Evolutionary conservation across 495 filamentous ascomycete genomes (phyloP).

Genomic region (Aspergillus nanangensis): DNA sequence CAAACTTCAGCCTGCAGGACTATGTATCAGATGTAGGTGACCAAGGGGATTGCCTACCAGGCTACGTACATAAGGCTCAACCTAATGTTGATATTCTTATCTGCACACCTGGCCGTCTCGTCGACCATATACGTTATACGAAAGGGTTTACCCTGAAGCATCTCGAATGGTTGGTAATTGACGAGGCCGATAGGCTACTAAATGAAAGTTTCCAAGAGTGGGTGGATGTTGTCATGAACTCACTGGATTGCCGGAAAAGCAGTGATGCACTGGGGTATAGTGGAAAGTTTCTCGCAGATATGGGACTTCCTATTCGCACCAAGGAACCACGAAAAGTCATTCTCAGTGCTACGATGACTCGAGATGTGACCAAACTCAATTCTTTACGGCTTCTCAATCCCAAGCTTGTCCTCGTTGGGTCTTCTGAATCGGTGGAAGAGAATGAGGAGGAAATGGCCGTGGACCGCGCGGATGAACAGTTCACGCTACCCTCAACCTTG

Average conservation of each 20-base stretch:
- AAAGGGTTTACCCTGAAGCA: constrained; percentile 70
- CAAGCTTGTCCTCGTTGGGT: constrained; percentile 65
- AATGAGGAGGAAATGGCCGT: constrained; percentile 21
- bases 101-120: constrained; percentile 85
- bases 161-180: constrained; percentile 82
- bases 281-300: constrained; percentile 31
- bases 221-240: constrained; percentile 67
- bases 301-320: constrained; percentile 32
- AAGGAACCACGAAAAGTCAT: constrained; percentile 64
- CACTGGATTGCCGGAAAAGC: constrained; percentile 47
- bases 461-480: constrained; percentile 25
- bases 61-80: constrained; percentile 56
- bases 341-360: constrained; percentile 90
- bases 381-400: constrained; percentile 69
- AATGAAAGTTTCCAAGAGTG: constrained; percentile 92
- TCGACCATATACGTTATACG: constrained; percentile 84
- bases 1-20: constrained; percentile 42
- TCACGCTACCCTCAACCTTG: constrained; percentile 65
- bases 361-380: constrained; percentile 75
- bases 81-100: constrained; percentile 86
- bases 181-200: constrained; percentile 90
- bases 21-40: constrained; percentile 37
- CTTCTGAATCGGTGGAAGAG: constrained; percentile 32
- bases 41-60: constrained; percentile 41
- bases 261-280: constrained; percentile 47